Conservation (phyloP, 2,329 filamentous ascomycete species). For the Clarireedia paspali region DNA sequence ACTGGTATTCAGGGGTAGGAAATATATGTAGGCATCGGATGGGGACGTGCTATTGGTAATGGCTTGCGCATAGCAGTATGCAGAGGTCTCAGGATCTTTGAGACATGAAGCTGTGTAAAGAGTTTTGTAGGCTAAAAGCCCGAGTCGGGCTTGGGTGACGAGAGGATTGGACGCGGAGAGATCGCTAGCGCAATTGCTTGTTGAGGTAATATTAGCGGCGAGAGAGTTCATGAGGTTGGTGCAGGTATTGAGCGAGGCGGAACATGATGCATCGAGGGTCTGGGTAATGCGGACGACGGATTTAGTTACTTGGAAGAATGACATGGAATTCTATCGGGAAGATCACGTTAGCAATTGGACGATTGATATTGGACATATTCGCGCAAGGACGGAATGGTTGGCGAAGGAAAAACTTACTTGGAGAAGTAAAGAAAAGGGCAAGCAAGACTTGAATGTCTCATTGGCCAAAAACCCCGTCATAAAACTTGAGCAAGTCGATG, state of each 20-base stretch:
- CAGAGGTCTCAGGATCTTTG: constrained; percentile 52
- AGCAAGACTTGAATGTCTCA: constrained; percentile 45
- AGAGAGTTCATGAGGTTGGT: constrained; percentile 53
- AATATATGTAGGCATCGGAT: constrained; percentile 75
- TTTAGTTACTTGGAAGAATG: constrained; percentile 74
- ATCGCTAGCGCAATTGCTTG: constrained; percentile 64
- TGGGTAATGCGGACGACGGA: constrained; percentile 65
- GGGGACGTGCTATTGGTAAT: constrained; percentile 66
- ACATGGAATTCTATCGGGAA: constrained; percentile 59
- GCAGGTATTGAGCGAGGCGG: constrained; percentile 59
- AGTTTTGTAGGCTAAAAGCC: constrained; percentile 68
- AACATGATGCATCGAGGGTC: constrained; percentile 73
- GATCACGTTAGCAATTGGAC: not conserved
- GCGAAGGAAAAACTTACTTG: constrained; percentile 45
- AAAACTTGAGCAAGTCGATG: constrained; percentile 27
- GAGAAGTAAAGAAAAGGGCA: constrained; percentile 77
- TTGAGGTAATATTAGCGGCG: constrained; percentile 54
- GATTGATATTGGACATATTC: not conserved
- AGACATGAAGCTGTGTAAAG: constrained; percentile 79
- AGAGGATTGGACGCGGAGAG: constrained; percentile 58
- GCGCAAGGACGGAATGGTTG: not conserved
- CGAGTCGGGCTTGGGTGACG: constrained; percentile 67
- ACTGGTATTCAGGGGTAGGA: constrained; percentile 67
- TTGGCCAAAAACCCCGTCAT: constrained; percentile 26
- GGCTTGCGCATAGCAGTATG: constrained; percentile 79